A percentile compares a stretch with the other conserved stretches of the same genome.
Conservation (phyloP, 2,329 filamentous ascomycete species). For the Cytospora leucostoma region DNA sequence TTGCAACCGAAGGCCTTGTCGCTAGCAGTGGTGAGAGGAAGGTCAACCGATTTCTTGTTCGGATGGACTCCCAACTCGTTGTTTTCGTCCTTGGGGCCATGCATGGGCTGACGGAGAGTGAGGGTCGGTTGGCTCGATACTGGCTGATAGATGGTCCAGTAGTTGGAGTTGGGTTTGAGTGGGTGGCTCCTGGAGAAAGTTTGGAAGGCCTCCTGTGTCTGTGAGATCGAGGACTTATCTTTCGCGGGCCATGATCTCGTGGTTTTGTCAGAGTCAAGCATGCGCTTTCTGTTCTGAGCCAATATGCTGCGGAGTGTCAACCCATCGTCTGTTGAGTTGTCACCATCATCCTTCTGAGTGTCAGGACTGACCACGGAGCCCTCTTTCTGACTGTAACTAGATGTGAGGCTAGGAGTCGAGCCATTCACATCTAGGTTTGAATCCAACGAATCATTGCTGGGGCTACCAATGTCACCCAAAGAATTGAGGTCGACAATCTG, state of each 20-base stretch:
- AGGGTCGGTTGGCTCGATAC: no score
- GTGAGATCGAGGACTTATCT: neutral
- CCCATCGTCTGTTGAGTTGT: constrained; percentile 2
- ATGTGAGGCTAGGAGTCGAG: constrained; percentile 2
- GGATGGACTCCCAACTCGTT: neutral
- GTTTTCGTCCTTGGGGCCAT: neutral
- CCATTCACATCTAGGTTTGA: constrained; percentile 1
- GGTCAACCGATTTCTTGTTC: neutral
- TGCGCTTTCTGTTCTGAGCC: constrained; percentile 10
- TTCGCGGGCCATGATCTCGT: neutral
- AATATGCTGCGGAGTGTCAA: constrained; percentile 4
- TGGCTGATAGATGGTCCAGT: neutral
- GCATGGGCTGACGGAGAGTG: neutral
- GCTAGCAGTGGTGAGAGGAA: neutral
- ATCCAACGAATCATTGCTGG: neutral
- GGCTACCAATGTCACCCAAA: neutral
- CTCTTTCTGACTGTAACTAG: neutral
- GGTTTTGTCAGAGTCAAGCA: neutral
- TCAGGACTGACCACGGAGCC: constrained; percentile 1
- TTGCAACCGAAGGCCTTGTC: neutral
- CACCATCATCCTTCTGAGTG: neutral
- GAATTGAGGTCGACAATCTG: neutral
- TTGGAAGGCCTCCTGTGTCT: neutral
- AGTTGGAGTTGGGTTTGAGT: neutral
- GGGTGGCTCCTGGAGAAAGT: neutral